These are phyloP conservation scores for Batrachochytrium dendrobatidis DNA, from an alignment of 371 early-diverging fungal genomes.

Conservation along the genomic window DNA sequence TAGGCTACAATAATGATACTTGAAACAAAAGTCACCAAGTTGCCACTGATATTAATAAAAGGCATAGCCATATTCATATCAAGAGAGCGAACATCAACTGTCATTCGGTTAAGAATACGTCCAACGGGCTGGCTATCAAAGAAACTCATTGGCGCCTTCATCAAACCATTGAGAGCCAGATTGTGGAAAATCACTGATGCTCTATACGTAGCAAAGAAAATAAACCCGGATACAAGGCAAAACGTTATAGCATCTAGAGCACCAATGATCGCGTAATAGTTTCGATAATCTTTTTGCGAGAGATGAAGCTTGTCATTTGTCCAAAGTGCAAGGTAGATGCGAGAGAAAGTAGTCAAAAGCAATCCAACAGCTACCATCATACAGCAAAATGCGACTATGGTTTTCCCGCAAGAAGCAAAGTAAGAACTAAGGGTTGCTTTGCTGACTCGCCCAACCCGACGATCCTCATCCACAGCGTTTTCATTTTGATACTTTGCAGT, in stretches of 20 bases:
- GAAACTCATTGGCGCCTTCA: conserved; percentile 57
- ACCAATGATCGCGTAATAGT: not conserved
- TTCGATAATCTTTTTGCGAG: not conserved
- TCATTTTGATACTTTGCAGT: conserved; percentile 2
- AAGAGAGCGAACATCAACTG: conserved; percentile 30
- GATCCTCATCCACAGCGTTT: conserved; percentile 11
- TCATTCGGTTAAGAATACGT: conserved; percentile 48
- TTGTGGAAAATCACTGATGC: conserved; percentile 1
- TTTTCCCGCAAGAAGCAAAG: not conserved
- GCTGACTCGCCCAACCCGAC: conserved; percentile 3
- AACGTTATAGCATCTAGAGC: not conserved
- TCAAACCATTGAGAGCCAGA: conserved; percentile 41
- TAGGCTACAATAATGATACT: not conserved
- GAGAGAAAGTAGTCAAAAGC: conserved; percentile 2
- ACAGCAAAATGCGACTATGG: not conserved
- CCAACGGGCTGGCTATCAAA: conserved; percentile 81
- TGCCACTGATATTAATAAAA: not conserved
- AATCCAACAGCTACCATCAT: too few relatives aligned
- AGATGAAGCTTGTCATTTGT: not conserved
- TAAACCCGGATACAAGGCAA: not conserved
- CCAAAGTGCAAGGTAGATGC: conserved; percentile 12
- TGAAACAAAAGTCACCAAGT: not conserved
- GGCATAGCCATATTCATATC: conserved; percentile 12
- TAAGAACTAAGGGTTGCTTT: conserved; percentile 6
- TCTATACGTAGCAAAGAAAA: not conserved